Percentiles rank a stretch among this genome's conserved stretches.
Evolutionary conservation across 2,329 filamentous ascomycete species (phyloP).

Genomic region (Juglanconis juglandina): DNA sequence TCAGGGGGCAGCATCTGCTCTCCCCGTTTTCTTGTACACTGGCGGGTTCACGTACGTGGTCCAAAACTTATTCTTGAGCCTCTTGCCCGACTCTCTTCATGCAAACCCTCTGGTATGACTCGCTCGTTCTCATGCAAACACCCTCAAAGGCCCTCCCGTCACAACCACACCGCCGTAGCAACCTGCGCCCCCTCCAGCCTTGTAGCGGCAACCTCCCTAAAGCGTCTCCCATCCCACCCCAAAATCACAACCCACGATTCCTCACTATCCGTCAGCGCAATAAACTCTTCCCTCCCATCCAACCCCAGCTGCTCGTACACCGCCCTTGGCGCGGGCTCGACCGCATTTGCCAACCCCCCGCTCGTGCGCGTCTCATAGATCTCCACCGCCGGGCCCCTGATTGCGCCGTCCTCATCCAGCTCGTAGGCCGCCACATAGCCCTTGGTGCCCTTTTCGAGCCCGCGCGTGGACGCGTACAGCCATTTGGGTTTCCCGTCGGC

Average conservation of each 20-base stretch:
- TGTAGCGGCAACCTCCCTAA: slow-evolving; percentile 12
- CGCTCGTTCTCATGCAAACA: slow-evolving; percentile 18
- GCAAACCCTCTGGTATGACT: too few species aligned
- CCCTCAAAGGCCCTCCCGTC: slow-evolving; percentile 32
- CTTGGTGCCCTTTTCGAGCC: slow-evolving; percentile 13
- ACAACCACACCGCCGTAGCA: slow-evolving; percentile 26
- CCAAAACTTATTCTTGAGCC: background rate
- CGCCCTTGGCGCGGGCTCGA: slow-evolving; percentile 20
- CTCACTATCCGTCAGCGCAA: slow-evolving; percentile 20
- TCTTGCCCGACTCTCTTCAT: too few species aligned
- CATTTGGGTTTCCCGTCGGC: slow-evolving; percentile 3
- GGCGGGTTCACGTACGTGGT: too few species aligned
- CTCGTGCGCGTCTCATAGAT: slow-evolving; percentile 21
- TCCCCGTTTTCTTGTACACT: too few species aligned
- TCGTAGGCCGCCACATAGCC: slow-evolving; percentile 20
- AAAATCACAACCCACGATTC: slow-evolving; percentile 17
- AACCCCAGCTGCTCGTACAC: background rate
- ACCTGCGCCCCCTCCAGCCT: slow-evolving; percentile 9
- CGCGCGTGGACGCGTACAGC: slow-evolving; percentile 20
- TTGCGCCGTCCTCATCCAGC: slow-evolving; percentile 12
- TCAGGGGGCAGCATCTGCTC: too few species aligned
- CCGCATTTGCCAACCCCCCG: slow-evolving; percentile 21
- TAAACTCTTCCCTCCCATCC: slow-evolving; percentile 12
- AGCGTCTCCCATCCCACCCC: slow-evolving; percentile 21
- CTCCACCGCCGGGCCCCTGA: slow-evolving; percentile 11